Conservation (phyloP, 2,329 filamentous ascomycete species). For the Botryosphaeria agaves region DNA sequence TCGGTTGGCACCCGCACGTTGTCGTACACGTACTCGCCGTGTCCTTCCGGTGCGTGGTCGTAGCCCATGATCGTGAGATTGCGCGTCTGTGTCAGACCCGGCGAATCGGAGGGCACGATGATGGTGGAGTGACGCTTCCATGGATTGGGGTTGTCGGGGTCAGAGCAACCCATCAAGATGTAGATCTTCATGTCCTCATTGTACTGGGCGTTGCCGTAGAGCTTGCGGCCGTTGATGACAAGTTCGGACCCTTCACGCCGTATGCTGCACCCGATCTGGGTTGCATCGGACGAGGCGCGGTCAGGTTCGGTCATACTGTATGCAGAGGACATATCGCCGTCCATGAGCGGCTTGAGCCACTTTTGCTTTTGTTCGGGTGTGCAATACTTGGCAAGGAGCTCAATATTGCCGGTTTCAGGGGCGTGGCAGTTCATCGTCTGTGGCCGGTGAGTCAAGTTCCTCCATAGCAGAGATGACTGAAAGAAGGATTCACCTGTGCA, state of each 20-base stretch:
- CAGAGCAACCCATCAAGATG: conserved; percentile 21
- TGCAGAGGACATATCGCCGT: conserved; percentile 30
- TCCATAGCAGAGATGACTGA: too few relatives aligned
- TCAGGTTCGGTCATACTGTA: conserved; percentile 36
- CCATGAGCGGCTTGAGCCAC: conserved; percentile 31
- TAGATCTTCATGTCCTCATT: conserved; percentile 18
- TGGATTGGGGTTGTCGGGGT: conserved; percentile 20
- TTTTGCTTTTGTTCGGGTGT: conserved; percentile 30
- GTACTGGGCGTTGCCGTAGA: conserved; percentile 22
- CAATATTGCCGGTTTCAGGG: conserved; percentile 34
- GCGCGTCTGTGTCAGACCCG: conserved; percentile 20
- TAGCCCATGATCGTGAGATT: conserved; percentile 25
- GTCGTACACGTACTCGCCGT: conserved; percentile 24
- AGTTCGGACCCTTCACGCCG: conserved; percentile 18
- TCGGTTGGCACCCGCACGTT: conserved; percentile 21
- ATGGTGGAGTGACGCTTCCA: conserved; percentile 23
- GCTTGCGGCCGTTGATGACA: conserved; percentile 24
- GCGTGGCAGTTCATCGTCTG: conserved; percentile 29
- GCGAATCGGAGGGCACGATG: conserved; percentile 19
- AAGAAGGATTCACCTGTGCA: conserved; percentile 14
- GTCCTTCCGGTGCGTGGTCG: conserved; percentile 24
- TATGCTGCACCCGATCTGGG: conserved; percentile 24
- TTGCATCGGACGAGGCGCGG: conserved; percentile 31
- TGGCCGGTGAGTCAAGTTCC: too few relatives aligned
- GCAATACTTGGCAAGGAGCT: conserved; percentile 35